phyloP scores from a whole-genome alignment of 2,329 filamentous ascomycete genomes.

The Fusarium cyanostomum region DNA sequence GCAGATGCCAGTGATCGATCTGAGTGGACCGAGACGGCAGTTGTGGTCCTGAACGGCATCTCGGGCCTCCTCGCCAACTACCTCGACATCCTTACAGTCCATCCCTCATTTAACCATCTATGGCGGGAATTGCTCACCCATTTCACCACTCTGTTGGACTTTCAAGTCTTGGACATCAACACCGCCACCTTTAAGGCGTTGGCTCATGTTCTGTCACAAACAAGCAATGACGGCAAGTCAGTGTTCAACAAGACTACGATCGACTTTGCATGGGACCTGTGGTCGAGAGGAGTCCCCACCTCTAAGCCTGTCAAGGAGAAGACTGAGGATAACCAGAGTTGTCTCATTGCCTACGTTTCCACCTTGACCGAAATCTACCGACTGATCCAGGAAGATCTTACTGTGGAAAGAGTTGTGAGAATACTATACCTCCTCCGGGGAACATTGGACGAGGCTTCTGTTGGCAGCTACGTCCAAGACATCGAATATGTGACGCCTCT shows the following conservation, averaged over 20 bases:
- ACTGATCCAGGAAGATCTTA: constrained; percentile 72
- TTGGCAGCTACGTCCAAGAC: constrained; percentile 75
- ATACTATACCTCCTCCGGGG: constrained; percentile 77
- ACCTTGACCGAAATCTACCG: constrained; percentile 81
- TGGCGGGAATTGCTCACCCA: constrained; percentile 80
- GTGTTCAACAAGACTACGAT: constrained; percentile 63
- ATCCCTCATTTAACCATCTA: constrained; percentile 73
- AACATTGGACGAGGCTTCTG: constrained; percentile 75
- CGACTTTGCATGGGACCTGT: constrained; percentile 73
- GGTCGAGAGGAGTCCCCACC: constrained; percentile 72
- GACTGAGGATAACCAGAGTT: constrained; percentile 76
- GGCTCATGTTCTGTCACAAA: constrained; percentile 67
- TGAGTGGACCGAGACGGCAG: constrained; percentile 79
- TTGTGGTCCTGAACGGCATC: constrained; percentile 77
- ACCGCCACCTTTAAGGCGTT: constrained; percentile 76
- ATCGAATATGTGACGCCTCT: constrained; percentile 77
- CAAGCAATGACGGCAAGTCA: constrained; percentile 53
- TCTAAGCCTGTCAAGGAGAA: constrained; percentile 49
- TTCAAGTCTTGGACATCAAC: constrained; percentile 74
- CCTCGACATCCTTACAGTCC: constrained; percentile 74
- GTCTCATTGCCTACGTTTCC: constrained; percentile 84
- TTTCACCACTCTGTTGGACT: constrained; percentile 70
- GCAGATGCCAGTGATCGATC: constrained; percentile 55
- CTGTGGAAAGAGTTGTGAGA: constrained; percentile 68
- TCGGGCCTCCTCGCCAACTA: constrained; percentile 80